Evolutionary conservation across 768 basidiomycete species (phyloP).

Genomic region (Suillus ampliporus): DNA sequence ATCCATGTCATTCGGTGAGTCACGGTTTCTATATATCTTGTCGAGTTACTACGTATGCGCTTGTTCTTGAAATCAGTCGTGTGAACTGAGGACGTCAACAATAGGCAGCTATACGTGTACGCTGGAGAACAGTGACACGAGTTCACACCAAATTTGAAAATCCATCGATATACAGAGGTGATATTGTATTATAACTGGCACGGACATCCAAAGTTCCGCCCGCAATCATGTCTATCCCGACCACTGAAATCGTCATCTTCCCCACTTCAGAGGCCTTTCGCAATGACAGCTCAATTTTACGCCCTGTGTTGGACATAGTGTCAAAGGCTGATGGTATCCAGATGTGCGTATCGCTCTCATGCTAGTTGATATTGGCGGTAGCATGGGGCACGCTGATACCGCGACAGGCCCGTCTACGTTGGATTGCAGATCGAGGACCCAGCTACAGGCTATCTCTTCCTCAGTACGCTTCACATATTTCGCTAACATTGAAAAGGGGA

Average conservation of each 20-base stretch:
- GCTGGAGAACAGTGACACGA: too few species aligned
- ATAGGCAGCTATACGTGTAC: too few species aligned
- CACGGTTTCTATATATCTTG: too few species aligned
- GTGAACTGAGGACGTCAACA: too few species aligned
- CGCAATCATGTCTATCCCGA: slow-evolving; percentile 19
- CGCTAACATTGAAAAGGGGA: not conserved
- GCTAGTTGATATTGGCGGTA: not conserved
- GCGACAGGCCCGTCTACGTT: slow-evolving; percentile 22
- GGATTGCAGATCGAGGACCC: slow-evolving; percentile 28
- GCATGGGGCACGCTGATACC: not conserved
- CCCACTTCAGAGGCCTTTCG: slow-evolving; percentile 17
- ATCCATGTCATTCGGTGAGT: too few species aligned
- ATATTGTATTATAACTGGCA: not conserved
- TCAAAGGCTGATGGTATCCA: slow-evolving; percentile 17
- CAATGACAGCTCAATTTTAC: slow-evolving; percentile 8
- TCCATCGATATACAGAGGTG: not conserved
- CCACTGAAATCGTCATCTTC: slow-evolving; percentile 30
- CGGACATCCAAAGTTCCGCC: not conserved
- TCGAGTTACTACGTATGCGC: too few species aligned
- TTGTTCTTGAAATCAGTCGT: too few species aligned
- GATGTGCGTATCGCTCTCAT: slow-evolving; percentile 17
- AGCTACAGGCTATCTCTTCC: slow-evolving; percentile 18
- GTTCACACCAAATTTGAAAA: not conserved
- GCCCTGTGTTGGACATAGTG: slow-evolving; percentile 16
- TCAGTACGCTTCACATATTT: slow-evolving; percentile 20